Percentiles rank a stretch among this genome's conserved stretches.
Conservation (phyloP, 768 basidiomycete genomes). For the Amanita pallidorosea region DNA sequence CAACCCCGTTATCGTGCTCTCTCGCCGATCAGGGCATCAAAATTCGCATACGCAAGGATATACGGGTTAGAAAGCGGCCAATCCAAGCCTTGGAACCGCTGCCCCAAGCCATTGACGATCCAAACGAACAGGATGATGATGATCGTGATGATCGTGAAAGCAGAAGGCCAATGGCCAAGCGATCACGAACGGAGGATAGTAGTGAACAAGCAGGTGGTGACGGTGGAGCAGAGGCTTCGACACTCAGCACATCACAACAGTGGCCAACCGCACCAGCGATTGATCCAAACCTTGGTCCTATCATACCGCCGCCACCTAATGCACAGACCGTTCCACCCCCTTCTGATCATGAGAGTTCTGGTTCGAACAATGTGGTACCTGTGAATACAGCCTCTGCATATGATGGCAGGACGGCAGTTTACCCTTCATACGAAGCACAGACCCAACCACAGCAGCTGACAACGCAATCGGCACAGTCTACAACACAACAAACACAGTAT, state of each 20-base stretch:
- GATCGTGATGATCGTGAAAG: conserved; percentile 7
- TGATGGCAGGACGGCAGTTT: conserved; percentile 19
- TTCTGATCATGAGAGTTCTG: neutral
- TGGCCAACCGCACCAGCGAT: conserved; percentile 23
- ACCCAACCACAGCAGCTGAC: conserved; percentile 10
- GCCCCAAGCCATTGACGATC: conserved; percentile 13
- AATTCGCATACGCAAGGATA: conserved; percentile 88
- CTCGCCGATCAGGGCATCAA: conserved; percentile 96
- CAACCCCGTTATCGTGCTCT: conserved; percentile 79
- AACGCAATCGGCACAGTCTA: neutral
- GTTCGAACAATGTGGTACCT: neutral
- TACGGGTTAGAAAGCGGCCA: conserved; percentile 69
- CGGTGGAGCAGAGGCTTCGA: neutral
- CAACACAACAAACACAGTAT: neutral
- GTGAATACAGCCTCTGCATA: conserved; percentile 20
- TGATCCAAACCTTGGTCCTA: conserved; percentile 20
- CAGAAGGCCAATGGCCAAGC: conserved; percentile 1
- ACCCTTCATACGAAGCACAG: conserved; percentile 17
- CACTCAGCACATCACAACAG: conserved; percentile 5
- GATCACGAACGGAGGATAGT: conserved; percentile 4
- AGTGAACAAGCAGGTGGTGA: conserved; percentile 12
- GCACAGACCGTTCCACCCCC: conserved; percentile 12
- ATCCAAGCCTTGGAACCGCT: conserved; percentile 28
- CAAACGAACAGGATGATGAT: conserved; percentile 17
- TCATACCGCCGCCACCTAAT: conserved; percentile 25